Evolutionary conservation across 2,329 filamentous ascomycete genomes (phyloP).

Genomic region (Fusarium xyrophilum): DNA sequence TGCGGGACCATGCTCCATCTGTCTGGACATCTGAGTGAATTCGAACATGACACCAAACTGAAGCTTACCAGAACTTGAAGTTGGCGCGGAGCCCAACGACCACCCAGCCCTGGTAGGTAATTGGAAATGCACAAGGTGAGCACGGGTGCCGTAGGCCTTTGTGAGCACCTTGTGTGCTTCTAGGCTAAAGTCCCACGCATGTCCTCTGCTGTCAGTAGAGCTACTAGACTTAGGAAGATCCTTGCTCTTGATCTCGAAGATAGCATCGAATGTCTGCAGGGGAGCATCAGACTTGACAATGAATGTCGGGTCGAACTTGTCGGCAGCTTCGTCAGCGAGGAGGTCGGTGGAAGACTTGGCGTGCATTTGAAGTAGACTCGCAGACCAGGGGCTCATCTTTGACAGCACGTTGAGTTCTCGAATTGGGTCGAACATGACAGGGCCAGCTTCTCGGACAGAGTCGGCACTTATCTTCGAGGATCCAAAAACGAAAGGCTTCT

Average conservation of each 20-base stretch:
- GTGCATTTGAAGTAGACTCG: slow-evolving; percentile 73
- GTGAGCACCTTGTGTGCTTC: slow-evolving; percentile 70
- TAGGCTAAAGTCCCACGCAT: slow-evolving; percentile 55
- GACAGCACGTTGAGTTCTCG: slow-evolving; percentile 82
- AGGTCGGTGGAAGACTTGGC: slow-evolving; percentile 76
- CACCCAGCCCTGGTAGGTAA: slow-evolving; percentile 45
- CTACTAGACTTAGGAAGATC: slow-evolving; percentile 41
- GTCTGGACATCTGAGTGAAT: slow-evolving; percentile 72
- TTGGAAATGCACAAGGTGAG: slow-evolving; percentile 69
- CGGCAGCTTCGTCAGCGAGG: slow-evolving; percentile 73
- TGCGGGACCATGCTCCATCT: slow-evolving; percentile 86
- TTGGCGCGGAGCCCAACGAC: slow-evolving; percentile 38
- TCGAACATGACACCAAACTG: slow-evolving; percentile 76
- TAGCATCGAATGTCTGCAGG: slow-evolving; percentile 62
- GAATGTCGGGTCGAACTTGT: slow-evolving; percentile 87
- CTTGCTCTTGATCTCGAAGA: slow-evolving; percentile 48
- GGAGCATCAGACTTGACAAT: slow-evolving; percentile 67
- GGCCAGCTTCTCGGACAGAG: slow-evolving; percentile 55
- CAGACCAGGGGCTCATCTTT: slow-evolving; percentile 91
- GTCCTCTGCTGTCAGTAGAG: slow-evolving; percentile 52
- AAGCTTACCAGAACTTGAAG: slow-evolving; percentile 50
- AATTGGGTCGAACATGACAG: slow-evolving; percentile 79
- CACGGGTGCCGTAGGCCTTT: slow-evolving; percentile 77
- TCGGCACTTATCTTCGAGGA: slow-evolving; percentile 45
- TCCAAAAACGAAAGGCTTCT: slow-evolving; percentile 66